Evolutionary conservation across 2,329 filamentous ascomycete species (phyloP).

Genomic region (Penicillium sp.): DNA sequence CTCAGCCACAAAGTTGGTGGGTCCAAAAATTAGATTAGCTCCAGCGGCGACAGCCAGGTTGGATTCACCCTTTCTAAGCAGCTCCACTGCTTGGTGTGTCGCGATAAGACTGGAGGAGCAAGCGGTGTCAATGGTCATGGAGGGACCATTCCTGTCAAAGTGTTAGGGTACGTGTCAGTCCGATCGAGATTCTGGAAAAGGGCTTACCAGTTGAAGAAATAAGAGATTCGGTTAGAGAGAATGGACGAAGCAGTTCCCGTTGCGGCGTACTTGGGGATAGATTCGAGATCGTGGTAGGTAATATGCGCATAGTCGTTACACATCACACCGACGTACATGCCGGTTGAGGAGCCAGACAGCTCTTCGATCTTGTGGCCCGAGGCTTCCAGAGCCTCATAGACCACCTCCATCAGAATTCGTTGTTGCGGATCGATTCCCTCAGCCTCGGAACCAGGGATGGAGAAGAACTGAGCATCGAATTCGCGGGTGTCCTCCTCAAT

Average conservation of each 20-base stretch:
- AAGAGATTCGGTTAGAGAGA: slow-evolving; percentile 35
- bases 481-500: background rate
- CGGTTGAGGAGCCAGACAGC: slow-evolving; percentile 7
- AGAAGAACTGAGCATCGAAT: slow-evolving; percentile 9
- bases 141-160: slow-evolving; percentile 6
- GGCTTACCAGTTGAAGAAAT: slow-evolving; percentile 20
- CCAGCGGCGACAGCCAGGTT: slow-evolving; percentile 27
- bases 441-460: slow-evolving; percentile 2
- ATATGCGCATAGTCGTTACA: slow-evolving; percentile 2
- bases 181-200: background rate
- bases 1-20: slow-evolving; percentile 17
- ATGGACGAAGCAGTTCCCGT: slow-evolving; percentile 32
- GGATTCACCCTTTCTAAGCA: slow-evolving; percentile 15
- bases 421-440: slow-evolving; percentile 7
- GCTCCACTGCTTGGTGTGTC: slow-evolving; percentile 19
- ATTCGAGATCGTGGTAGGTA: slow-evolving; percentile 1
- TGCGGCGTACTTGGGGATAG: slow-evolving; percentile 1
- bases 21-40: slow-evolving; percentile 28
- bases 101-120: slow-evolving; percentile 45
- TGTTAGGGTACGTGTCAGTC: background rate
- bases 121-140: slow-evolving; percentile 47
- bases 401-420: slow-evolving; percentile 4
- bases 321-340: slow-evolving; percentile 5
- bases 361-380: slow-evolving; percentile 3
- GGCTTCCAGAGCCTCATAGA: slow-evolving; percentile 4